phyloP scores from a whole-genome alignment of 2,329 filamentous ascomycete genomes.

The Verticillium dahliae region DNA sequence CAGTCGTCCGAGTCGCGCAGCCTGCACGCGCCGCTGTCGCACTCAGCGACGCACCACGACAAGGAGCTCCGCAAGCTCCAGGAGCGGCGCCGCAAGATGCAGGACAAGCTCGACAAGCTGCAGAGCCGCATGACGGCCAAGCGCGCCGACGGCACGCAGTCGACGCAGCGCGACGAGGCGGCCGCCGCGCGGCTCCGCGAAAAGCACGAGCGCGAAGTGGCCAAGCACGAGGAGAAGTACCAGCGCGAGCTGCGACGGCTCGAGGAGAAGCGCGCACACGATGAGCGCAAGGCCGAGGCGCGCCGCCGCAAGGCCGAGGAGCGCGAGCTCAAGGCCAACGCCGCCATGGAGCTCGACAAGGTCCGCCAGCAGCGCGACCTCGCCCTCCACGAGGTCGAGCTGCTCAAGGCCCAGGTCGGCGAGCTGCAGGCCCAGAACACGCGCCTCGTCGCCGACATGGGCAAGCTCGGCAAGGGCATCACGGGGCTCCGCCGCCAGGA shows the following conservation, averaged over 20 bases:
- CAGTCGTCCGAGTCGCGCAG: slow-evolving; percentile 25
- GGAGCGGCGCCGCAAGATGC: slow-evolving; percentile 52
- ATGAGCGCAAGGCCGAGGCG: slow-evolving; percentile 53
- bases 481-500: slow-evolving; percentile 15
- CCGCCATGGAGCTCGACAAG: slow-evolving; percentile 47
- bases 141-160: slow-evolving; percentile 38
- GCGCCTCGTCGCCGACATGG: slow-evolving; percentile 46
- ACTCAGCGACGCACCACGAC: slow-evolving; percentile 35
- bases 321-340: slow-evolving; percentile 42
- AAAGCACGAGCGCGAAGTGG: slow-evolving; percentile 56
- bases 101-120: slow-evolving; percentile 54
- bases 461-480: slow-evolving; percentile 14
- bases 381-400: slow-evolving; percentile 44
- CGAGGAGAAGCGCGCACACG: slow-evolving; percentile 55
- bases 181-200: slow-evolving; percentile 52
- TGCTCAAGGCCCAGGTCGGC: slow-evolving; percentile 48
- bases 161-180: slow-evolving; percentile 41
- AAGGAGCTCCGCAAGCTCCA: slow-evolving; percentile 61
- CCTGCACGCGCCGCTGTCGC: slow-evolving; percentile 16
- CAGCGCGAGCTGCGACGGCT: slow-evolving; percentile 57
- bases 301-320: slow-evolving; percentile 43
- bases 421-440: slow-evolving; percentile 56
- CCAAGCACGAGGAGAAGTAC: slow-evolving; percentile 62
- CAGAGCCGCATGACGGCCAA: slow-evolving; percentile 39
- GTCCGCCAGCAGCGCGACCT: slow-evolving; percentile 44